phyloP scores from a whole-genome alignment of 352 stramenopile species.

The Phytophthora fragariae region DNA sequence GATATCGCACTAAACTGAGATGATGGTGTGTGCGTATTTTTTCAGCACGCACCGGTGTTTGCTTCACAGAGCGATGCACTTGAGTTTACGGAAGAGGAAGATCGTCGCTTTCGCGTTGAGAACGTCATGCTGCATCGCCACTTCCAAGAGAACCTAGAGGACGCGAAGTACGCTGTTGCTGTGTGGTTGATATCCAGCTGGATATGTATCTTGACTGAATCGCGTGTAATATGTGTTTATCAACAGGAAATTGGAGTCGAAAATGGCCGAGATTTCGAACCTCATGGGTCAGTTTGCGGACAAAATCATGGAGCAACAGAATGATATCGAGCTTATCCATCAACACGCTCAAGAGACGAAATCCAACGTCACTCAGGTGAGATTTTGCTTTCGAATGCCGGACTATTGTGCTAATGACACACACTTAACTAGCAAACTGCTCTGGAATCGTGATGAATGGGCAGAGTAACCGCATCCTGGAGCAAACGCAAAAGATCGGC shows the following conservation, averaged over 20 bases:
- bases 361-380: constrained; percentile 76
- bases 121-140: constrained; percentile 84
- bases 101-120: constrained; percentile 68
- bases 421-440: neutral
- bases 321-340: constrained; percentile 82
- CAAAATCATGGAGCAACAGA: constrained; percentile 87
- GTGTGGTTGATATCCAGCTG: neutral
- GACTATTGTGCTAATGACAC: neutral
- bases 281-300: constrained; percentile 88
- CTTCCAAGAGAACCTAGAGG: constrained; percentile 88
- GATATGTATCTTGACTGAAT: neutral
- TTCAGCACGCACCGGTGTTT: constrained; percentile 41
- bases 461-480: constrained; percentile 81
- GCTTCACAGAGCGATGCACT: constrained; percentile 58
- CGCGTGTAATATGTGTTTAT: neutral
- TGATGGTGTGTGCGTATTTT: neutral
- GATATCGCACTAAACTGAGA: neutral
- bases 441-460: neutral
- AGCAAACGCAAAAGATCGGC: constrained; percentile 80
- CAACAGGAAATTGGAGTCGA: constrained; percentile 81
- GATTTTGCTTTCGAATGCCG: neutral
- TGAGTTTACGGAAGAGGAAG: constrained; percentile 72
- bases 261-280: constrained; percentile 87
- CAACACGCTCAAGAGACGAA: constrained; percentile 74
- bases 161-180: constrained; percentile 69